Evolutionary conservation across 805 yeast species (phyloP), one percentile per base, ranked within the genome.

Genomic region (Myxozyma sirexii): DNA sequence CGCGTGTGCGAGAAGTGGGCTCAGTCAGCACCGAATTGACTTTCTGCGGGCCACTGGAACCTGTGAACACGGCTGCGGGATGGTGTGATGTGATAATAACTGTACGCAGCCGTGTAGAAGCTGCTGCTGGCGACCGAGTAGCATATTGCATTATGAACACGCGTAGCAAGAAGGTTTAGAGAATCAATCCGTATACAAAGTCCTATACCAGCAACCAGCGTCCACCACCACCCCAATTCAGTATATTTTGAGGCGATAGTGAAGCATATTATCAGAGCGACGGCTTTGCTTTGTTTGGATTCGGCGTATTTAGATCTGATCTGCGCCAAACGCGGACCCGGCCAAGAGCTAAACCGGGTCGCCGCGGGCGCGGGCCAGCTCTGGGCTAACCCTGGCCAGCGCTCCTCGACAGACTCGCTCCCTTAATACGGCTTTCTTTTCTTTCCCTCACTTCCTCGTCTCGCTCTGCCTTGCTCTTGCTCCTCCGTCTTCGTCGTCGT

Each of bases 311-410:
- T 12, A 31, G 27, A 7, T 46, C n/a, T 3, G 50, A 31, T 31
- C 27, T 29, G 38, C 50, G 13, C 23, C 27, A 46, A 46, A 46
- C 50, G 50, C 50, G 50, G 50, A 46, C 50, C 50, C 50, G 50
- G 13, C 15, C 27, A 17, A 27, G 13, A 2, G 13, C 27, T 17
- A 8, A 31, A 5, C 12, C 27, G 39, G 39, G 50, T 31, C 48
- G 21, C 37, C n/a, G 26, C 26, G 4, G 12, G 13, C 15, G 41
- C 50, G 50, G 50, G 50, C 39, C 50, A 33, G 37, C 24, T 23
- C n/a, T 3, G 29, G 17, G 50, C 17, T 33, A 46, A 46, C 50
- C 50, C 50, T 46, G 33, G 33, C 33, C 33, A 10, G 41, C 50
- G 26, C 41, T 46, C 50, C 31, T 21, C 23, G 29, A 29, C 38